phyloP scores from a whole-genome alignment of 495 filamentous ascomycete species.

The Lasiosphaeria hispida region DNA sequence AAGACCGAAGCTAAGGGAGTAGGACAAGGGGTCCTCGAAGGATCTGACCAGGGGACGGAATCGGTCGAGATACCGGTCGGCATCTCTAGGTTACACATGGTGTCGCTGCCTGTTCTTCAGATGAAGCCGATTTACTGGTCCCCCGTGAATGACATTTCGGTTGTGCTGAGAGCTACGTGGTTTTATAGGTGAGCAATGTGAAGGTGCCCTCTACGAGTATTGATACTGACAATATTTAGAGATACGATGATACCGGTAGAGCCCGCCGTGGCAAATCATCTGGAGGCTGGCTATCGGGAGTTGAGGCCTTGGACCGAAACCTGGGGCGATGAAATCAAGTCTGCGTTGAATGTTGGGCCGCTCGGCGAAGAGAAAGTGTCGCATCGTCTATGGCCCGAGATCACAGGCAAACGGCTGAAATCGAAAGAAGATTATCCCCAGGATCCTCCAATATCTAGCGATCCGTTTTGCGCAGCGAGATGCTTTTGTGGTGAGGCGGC shows the following conservation, averaged over 20 bases:
- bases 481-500: slow-evolving; percentile 57
- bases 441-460: slow-evolving; percentile 51
- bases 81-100: slow-evolving; percentile 66
- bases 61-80: slow-evolving; percentile 66
- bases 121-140: slow-evolving; percentile 99
- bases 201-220: background rate
- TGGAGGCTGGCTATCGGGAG: slow-evolving; percentile 84
- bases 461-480: slow-evolving; percentile 53
- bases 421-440: slow-evolving; percentile 27
- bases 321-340: slow-evolving; percentile 88
- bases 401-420: slow-evolving; percentile 39
- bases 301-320: slow-evolving; percentile 88
- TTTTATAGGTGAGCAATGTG: slow-evolving; percentile 59
- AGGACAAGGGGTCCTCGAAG: background rate
- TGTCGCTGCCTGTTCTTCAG: slow-evolving; percentile 56
- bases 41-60: slow-evolving; percentile 14
- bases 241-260: slow-evolving; percentile 92
- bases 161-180: slow-evolving; percentile 87
- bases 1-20: slow-evolving; percentile 19
- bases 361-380: slow-evolving; percentile 88
- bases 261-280: slow-evolving; percentile 81
- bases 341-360: slow-evolving; percentile 85
- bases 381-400: slow-evolving; percentile 74
- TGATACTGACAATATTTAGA: slow-evolving; percentile 31
- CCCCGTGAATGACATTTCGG: slow-evolving; percentile 85